Conservation (phyloP, 768 basidiomycete species). For the Trametes gibbosa region DNA sequence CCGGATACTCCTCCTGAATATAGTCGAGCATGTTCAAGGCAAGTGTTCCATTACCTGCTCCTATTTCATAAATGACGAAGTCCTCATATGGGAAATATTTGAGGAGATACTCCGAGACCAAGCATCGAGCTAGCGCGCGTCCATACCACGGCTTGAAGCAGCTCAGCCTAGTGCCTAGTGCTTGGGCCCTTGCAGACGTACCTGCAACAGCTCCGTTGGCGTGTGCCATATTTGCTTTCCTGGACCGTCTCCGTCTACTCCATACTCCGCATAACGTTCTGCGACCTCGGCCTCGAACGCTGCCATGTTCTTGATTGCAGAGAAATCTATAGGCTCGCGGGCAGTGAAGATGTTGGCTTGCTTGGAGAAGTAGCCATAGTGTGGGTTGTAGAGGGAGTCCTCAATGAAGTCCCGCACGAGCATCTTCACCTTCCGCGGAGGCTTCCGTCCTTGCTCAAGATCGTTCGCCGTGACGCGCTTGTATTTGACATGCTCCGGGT, state of each 20-base stretch:
- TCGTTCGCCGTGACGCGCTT: constrained; percentile 70
- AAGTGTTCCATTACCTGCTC: constrained; percentile 95
- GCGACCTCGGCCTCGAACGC: constrained; percentile 86
- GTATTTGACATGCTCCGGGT: constrained; percentile 46
- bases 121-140: constrained; percentile 82
- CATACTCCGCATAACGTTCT: constrained; percentile 69
- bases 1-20: constrained; percentile 73
- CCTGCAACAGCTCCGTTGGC: constrained; percentile 96
- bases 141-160: constrained; percentile 85
- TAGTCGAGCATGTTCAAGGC: constrained; percentile 86
- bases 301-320: constrained; percentile 55
- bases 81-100: constrained; percentile 97
- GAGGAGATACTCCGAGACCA: constrained; percentile 88
- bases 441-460: constrained; percentile 51
- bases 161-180: not conserved
- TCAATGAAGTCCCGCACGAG: constrained; percentile 95
- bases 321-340: constrained; percentile 67
- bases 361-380: constrained; percentile 96
- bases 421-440: constrained; percentile 87
- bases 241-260: constrained; percentile 61
- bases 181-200: constrained; percentile 33
- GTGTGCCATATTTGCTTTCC: constrained; percentile 98
- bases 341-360: constrained; percentile 87
- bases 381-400: constrained; percentile 93
- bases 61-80: constrained; percentile 94